Evolutionary conservation across 768 basidiomycete genomes (phyloP).

Genomic region (Kwoniella heveanensis): DNA sequence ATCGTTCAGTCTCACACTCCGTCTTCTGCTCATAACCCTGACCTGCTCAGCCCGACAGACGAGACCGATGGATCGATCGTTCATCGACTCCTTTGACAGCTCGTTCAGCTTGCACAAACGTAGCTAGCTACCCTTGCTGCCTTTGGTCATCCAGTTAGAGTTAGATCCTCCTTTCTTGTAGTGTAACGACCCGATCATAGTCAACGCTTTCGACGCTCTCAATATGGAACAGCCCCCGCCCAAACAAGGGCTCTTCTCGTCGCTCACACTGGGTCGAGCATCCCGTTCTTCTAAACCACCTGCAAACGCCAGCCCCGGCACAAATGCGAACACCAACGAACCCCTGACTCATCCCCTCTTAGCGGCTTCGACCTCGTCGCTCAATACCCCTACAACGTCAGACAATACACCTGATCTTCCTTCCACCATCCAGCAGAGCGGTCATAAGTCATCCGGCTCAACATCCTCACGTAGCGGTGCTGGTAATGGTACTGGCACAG

Average conservation of each 20-base stretch:
- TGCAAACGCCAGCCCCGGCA: neutral
- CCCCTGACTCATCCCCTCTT: slow-evolving; percentile 47
- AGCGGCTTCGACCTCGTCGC: slow-evolving; percentile 39
- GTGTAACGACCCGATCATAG: too few species aligned
- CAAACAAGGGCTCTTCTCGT: slow-evolving; percentile 42
- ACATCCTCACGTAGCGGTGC: slow-evolving; percentile 3
- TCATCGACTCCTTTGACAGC: too few species aligned
- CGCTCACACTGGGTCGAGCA: slow-evolving; percentile 39
- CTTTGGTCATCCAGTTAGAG: too few species aligned
- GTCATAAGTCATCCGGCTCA: slow-evolving; percentile 15
- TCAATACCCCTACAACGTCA: slow-evolving; percentile 27
- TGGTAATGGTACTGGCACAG: slow-evolving; percentile 2
- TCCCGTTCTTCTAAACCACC: slow-evolving; percentile 27
- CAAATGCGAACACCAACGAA: slow-evolving; percentile 23
- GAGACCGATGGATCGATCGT: too few species aligned
- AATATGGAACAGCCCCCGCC: slow-evolving; percentile 3
- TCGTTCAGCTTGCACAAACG: too few species aligned
- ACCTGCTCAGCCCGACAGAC: too few species aligned
- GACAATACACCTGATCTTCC: neutral
- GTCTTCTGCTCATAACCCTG: too few species aligned
- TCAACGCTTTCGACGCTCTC: too few species aligned
- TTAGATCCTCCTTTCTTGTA: too few species aligned
- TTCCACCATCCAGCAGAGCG: neutral
- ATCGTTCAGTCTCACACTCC: too few species aligned
- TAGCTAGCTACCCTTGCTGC: too few species aligned